Evolutionary conservation across 192 early-diverging fungal genomes (phyloP), one percentile per base, ranked within the genome.

Genomic region (Dimargaris cristalligena): DNA sequence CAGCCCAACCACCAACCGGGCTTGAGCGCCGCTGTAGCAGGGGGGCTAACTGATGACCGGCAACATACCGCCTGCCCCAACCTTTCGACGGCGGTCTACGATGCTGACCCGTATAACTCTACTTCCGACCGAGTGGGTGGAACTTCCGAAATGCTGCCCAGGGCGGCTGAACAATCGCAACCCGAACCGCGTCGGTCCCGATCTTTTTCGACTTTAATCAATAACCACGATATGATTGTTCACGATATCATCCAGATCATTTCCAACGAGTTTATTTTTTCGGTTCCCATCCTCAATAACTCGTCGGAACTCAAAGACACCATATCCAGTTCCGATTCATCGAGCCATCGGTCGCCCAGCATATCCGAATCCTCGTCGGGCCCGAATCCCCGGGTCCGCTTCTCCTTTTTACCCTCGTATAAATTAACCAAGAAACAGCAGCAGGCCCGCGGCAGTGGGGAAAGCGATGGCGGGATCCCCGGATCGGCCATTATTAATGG

Each of bases 211-310:
- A 38, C 55, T 4, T n/a, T 57, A 10, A 57, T 57, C 34, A 26
- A 16, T 22, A 57, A 57, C 55, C 55, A 57, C 33, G 55, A 57
- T n/a, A 57, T 57, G 55, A 57, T 57, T 20, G 55, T 57, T n/a
- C 55, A 34, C 10, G 55, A 57, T 26, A 34, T 57, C 34, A 6
- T 57, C 14, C 34, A 34, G 22, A 57, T 57, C 55, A 20, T 22
- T 11, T 57, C 55, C 10, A 32, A 26, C 4, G 55, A 57, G 33
- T 57, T 57, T 35, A 25, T 57, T 20, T 57, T 57, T 57, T 18
- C 55, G 0, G 33, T 57, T 11, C 55, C 55, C 3, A 34, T 57
- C 22, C 55, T 57, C 32, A 41, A 41, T 16, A 41, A 41, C 8
- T 41, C 38, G 6, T 6, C 38, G 8, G 38, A 41, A 16, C 6